Evolutionary conservation across 371 early-diverging fungal species (phyloP).

Genomic region (Rhizopus arrhizus): DNA sequence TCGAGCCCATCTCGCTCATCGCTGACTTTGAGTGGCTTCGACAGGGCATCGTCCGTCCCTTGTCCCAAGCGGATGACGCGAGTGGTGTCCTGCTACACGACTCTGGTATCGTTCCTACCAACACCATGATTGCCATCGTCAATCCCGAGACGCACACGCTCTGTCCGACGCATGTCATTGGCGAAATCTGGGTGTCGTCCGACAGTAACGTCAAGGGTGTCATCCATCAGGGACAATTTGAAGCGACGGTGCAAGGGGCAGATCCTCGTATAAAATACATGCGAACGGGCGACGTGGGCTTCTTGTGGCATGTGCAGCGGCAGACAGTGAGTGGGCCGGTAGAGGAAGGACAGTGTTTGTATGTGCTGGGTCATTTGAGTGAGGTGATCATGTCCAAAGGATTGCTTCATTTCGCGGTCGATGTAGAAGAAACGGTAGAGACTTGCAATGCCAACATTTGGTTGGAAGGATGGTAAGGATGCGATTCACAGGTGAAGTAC

Average conservation of each 20-base stretch:
- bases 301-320: constrained; percentile 63
- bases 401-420: constrained; percentile 67
- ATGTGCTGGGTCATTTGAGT: constrained; percentile 70
- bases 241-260: constrained; percentile 58
- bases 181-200: constrained; percentile 87
- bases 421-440: constrained; percentile 75
- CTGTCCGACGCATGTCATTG: constrained; percentile 69
- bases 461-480: constrained; percentile 58
- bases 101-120: constrained; percentile 72
- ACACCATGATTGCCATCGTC: constrained; percentile 83
- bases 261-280: constrained; percentile 66
- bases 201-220: constrained; percentile 55
- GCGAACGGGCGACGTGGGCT: constrained; percentile 82
- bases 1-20: constrained; percentile 64
- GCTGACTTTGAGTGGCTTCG: constrained; percentile 66
- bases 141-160: constrained; percentile 66
- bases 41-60: constrained; percentile 60
- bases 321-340: constrained; percentile 33
- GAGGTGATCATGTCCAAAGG: constrained; percentile 71
- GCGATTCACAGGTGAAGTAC: no score
- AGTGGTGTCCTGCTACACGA: constrained; percentile 70
- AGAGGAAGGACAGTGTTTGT: constrained; percentile 69
- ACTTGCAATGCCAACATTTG: constrained; percentile 52
- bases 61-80: constrained; percentile 53
- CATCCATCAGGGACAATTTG: constrained; percentile 20